Percentiles rank a stretch among this genome's conserved stretches.
Conservation (phyloP, 495 filamentous ascomycete genomes). For the Platismatia glauca region DNA sequence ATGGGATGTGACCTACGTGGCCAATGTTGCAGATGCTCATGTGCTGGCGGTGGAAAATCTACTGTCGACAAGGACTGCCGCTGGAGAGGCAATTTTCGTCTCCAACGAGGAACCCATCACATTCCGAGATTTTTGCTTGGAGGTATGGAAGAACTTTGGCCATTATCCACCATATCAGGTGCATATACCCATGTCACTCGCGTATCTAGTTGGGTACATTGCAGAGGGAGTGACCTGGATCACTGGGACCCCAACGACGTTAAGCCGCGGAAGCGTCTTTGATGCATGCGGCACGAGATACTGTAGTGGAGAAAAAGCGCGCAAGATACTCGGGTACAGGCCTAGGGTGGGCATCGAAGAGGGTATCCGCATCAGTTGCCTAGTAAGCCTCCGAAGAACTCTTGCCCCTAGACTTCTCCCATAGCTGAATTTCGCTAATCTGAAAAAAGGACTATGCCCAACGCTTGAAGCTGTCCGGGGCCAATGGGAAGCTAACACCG, state of each 20-base stretch:
- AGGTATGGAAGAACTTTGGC: slow-evolving; percentile 50
- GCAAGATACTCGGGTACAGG: slow-evolving; percentile 48
- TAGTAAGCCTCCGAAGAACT: slow-evolving; percentile 25
- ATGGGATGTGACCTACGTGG: slow-evolving; percentile 54
- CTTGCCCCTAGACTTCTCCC: background rate
- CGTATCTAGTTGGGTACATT: slow-evolving; percentile 39
- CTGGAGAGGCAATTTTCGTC: slow-evolving; percentile 55
- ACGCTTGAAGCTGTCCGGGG: background rate
- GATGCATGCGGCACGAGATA: slow-evolving; percentile 48
- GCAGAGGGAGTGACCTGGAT: slow-evolving; percentile 47
- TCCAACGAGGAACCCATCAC: slow-evolving; percentile 54
- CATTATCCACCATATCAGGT: slow-evolving; percentile 45
- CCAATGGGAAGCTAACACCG: background rate
- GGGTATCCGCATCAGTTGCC: slow-evolving; percentile 43
- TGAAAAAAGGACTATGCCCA: slow-evolving; percentile 15
- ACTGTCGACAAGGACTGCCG: slow-evolving; percentile 43
- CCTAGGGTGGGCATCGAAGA: slow-evolving; percentile 48
- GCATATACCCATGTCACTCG: slow-evolving; percentile 43
- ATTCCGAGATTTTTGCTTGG: slow-evolving; percentile 52
- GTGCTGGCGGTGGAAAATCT: slow-evolving; percentile 54
- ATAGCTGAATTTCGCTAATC: background rate
- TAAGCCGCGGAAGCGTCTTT: slow-evolving; percentile 48
- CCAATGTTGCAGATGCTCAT: slow-evolving; percentile 55
- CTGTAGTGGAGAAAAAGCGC: slow-evolving; percentile 50
- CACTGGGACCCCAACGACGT: slow-evolving; percentile 37